Evolutionary conservation across 108 stramenopile species (phyloP), one percentile per base, ranked within the genome.

Genomic region (Discostella pseudostelligera): DNA sequence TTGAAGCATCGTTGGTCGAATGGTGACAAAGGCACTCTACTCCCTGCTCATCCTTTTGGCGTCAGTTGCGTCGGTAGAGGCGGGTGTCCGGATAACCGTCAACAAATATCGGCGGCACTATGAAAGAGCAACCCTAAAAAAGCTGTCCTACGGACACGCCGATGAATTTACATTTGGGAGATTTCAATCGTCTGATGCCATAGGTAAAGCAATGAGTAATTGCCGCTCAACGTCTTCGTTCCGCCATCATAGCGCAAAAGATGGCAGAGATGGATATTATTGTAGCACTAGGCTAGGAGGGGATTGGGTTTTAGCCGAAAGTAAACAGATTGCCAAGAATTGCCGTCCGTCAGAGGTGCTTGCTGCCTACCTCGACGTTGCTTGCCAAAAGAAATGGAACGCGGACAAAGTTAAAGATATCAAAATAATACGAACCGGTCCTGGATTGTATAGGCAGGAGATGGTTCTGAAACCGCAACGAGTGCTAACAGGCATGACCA

Each of bases 251-350:
- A 49, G 28, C 46, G 70, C 62, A 42, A 67, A 57, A 29, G 82
- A 81, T 22, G 69, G 69, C 21, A 71, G 71, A 59, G 65, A 77
- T 24, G 82, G 79, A 49, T 78, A 54, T 24, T 76, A 76, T 39
- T 72, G 69, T 20, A 68, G 59, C 11, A 83, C 82, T 29, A 65
- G 70, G 35, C 67, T 83, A 22, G 79, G 76, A 17, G 82, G 79
- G 19, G 79, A 83, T 69, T 83, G 71, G 67, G 82, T 83, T 8
- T 47, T 83, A 25, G 82, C 82, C 20, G 82, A 83, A 69, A 71
- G 69, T 26, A 62, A 76, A 17, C 82, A 83, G 57, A 61, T 80
- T 20, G 79, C 79, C 29, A 46, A 56, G 16, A 45, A 74, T 60
- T 83, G 82, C 39, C 67, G 40, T 1, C 45, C 79, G 7, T 47